Base-by-base conservation (phyloP, 2,329 filamentous ascomycete species). In the Verticillium dahliae region DNA sequence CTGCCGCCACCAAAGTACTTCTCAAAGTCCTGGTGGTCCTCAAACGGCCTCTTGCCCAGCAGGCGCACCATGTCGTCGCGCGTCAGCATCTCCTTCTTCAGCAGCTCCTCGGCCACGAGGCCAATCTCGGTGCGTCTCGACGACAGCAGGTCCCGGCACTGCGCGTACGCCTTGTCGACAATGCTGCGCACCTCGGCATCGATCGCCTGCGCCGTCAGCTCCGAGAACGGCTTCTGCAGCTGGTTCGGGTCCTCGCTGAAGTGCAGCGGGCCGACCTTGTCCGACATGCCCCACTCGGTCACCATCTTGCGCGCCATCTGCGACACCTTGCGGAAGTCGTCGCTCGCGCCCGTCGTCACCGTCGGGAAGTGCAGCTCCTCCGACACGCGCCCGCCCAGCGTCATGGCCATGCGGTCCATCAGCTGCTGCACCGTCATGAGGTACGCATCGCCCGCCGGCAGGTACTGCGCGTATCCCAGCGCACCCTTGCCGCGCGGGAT, bases 361-460 rank as follows among this genome's bases (percentile, higher is more conserved):
- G 92, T 96, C 38, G 95, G 89, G 77, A 99, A 99, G 78, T 99
- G 94, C 7, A 99, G 80, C 76, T 99, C 95, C 78, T 99, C 95
- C 22, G 90, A 95, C 31, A 99, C 90, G 67, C 95, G 92, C 1
- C 95, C 95, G 68, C 93, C 95, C 61, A 99, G 88, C 2, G 94
- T 97, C 95, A 99, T 99, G 66, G 95, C 95, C 95, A 99, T 99
- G 68, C 95, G 92, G 75, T 99, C 95, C 91, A 98, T 97, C 52
- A 99, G 83, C 78, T 99, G 95, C 73, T 93, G 89, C 65, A 91
- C 89, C 71, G 90, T 97, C 93, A 99, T 95, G 66, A 99, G 85
- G 75, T 98, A 98, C 9, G 91, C 92, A 72, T 99, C 95, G 61
- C 88, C 88, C 27, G 89, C 84, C 1, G 95, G 95, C n/a, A 99